phyloP scores from a whole-genome alignment of 2,329 filamentous ascomycete genomes.

The Beauveria brongniartii region DNA sequence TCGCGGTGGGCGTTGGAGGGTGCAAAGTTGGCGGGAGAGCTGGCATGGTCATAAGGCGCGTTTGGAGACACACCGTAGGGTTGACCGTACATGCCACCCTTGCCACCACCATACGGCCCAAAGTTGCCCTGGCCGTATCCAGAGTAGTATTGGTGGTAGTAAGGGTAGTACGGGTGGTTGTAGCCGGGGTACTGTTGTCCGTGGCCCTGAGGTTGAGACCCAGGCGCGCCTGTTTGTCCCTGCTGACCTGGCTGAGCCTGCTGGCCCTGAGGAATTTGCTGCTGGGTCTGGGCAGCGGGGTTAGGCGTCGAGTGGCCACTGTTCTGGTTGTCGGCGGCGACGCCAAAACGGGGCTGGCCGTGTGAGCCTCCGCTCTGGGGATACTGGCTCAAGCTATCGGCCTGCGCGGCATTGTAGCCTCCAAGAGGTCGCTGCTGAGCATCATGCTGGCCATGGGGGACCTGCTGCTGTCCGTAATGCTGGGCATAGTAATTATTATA shows the following conservation, averaged over 20 bases:
- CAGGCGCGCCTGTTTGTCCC: constrained; percentile 34
- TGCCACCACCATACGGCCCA: constrained; percentile 38
- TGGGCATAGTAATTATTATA: constrained; percentile 75
- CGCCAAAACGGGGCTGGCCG: constrained; percentile 52
- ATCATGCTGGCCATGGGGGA: constrained; percentile 63
- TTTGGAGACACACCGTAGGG: constrained; percentile 50
- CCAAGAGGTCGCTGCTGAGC: constrained; percentile 68
- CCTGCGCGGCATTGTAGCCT: constrained; percentile 62
- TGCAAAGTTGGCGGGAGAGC: constrained; percentile 46
- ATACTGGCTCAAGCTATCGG: constrained; percentile 59
- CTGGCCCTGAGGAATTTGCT: constrained; percentile 31
- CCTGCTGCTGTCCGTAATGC: constrained; percentile 48
- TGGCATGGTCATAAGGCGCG: constrained; percentile 47
- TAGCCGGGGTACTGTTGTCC: constrained; percentile 41
- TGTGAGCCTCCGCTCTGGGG: constrained; percentile 57
- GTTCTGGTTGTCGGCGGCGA: constrained; percentile 61
- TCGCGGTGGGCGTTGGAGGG: constrained; percentile 48
- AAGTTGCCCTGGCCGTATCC: constrained; percentile 46
- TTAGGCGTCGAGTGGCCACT: constrained; percentile 90
- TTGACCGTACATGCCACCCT: constrained; percentile 47
- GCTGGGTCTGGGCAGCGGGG: constrained; percentile 53
- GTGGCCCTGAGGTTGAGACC: constrained; percentile 38
- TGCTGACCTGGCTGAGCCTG: constrained; percentile 37
- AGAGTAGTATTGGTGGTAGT: constrained; percentile 54
- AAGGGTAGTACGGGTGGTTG: constrained; percentile 55